A percentile compares a stretch with the other conserved stretches of the same genome.
Evolutionary conservation across 1,284 basidiomycete genomes (phyloP).

Genomic region (Marasmius sp.): DNA sequence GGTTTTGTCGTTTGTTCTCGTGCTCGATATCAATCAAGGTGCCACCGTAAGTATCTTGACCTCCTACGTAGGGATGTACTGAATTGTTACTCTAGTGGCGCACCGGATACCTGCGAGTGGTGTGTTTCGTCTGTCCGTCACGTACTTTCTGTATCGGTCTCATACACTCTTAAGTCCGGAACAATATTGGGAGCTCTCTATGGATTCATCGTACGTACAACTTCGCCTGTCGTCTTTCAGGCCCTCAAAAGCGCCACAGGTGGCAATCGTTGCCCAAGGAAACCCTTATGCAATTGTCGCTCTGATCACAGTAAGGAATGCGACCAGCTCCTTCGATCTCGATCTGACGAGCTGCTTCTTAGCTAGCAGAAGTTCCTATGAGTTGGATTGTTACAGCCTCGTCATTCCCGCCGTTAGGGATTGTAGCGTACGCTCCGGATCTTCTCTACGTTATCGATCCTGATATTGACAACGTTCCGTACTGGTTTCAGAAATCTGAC

Average conservation of each 20-base stretch:
- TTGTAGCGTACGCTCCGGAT: constrained; percentile 40
- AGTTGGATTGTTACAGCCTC: constrained; percentile 47
- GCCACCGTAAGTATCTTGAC: constrained; percentile 33
- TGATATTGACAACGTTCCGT: background rate
- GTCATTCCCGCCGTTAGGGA: constrained; percentile 39
- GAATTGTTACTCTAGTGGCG: constrained; percentile 30
- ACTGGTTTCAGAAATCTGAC: constrained; percentile 37
- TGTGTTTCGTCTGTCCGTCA: constrained; percentile 19
- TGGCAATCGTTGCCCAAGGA: constrained; percentile 36
- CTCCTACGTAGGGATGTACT: background rate
- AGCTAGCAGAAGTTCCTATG: constrained; percentile 47
- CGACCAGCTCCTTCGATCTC: background rate
- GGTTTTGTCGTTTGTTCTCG: constrained; percentile 51
- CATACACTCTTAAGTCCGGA: constrained; percentile 32
- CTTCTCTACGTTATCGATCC: background rate
- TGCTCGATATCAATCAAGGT: constrained; percentile 51
- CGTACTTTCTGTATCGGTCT: background rate
- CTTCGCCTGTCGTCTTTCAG: background rate
- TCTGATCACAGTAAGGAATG: constrained; percentile 39
- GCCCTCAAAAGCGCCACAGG: constrained; percentile 25
- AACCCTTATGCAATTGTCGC: constrained; percentile 47
- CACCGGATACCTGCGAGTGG: constrained; percentile 46
- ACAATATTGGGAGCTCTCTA: constrained; percentile 47
- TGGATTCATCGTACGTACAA: constrained; percentile 40
- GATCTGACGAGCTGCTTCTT: background rate